Conservation (phyloP, 768 basidiomycete genomes). For the Calvatia gigantea region DNA sequence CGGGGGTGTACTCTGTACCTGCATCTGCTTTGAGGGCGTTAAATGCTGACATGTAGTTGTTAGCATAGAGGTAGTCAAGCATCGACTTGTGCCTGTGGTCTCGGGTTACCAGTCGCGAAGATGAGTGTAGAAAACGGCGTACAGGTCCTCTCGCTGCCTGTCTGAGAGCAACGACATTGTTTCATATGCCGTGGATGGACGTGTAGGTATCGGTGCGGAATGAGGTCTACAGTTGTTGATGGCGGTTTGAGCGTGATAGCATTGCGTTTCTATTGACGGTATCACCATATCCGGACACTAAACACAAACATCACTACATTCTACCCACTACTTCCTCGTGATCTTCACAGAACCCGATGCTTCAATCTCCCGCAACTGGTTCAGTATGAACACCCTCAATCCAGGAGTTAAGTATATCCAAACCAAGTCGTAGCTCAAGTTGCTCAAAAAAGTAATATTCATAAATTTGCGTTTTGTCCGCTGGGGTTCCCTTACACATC, state of each 20-base stretch:
- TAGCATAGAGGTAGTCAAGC: constrained; percentile 72
- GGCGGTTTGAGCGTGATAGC: constrained; percentile 8
- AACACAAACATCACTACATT: not conserved
- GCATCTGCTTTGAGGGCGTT: constrained; percentile 54
- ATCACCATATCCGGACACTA: constrained; percentile 2
- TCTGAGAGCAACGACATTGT: constrained; percentile 23
- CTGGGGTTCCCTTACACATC: not conserved
- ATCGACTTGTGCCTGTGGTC: constrained; percentile 68
- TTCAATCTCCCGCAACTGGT: not conserved
- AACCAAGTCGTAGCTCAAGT: not conserved
- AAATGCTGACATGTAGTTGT: constrained; percentile 60
- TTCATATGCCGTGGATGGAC: constrained; percentile 2
- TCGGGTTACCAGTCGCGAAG: constrained; percentile 14
- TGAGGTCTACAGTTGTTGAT: not conserved
- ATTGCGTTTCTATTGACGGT: not conserved
- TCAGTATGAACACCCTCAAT: not conserved
- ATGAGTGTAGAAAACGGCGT: constrained; percentile 9
- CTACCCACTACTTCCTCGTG: not conserved
- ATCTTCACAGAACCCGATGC: not conserved
- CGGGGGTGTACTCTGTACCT: constrained; percentile 65
- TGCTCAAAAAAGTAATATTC: constrained; percentile 1
- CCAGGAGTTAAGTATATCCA: not conserved
- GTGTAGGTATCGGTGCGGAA: not conserved
- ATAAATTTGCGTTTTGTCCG: not conserved
- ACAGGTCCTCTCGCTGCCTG: constrained; percentile 25